Base-by-base conservation (phyloP, 257 asterid genomes). In the Haberlea rhodopensis region DNA sequence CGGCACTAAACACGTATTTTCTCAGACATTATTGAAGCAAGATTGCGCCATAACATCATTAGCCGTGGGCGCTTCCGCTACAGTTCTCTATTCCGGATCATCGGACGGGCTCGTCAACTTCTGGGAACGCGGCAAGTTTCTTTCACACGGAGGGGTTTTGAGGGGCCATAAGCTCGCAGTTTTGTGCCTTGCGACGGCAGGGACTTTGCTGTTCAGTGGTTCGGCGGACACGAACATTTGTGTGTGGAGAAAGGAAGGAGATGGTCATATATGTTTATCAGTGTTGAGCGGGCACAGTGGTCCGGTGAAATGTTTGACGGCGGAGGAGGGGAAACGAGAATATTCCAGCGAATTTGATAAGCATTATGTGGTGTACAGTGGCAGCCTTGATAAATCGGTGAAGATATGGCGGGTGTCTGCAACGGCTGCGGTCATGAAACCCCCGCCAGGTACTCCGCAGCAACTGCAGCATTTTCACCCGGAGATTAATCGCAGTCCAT, bases 281-380 rank as follows among this genome's bases (percentile, higher is more conserved):
- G 78, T 89, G 15, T 59, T 92, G 79, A 84, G 67, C 10, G 99
- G 99, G 1, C 98, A 91, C 63, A 78, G 75, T 0, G 98, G 95
- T 11, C 98, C 98, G 2, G 98, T 91, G 45, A 91, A 91, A 75
- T 91, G 98, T 62, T 59, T 91, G 80, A 96, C 96, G 1, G 97
- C 82, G 34, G 96, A 85, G 62, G 89, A 87, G 62, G 89, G 83
- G 0, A 69, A 37, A 15, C 70, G 56, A 4, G 27, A 73, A 3
- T 15, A 29, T 19, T 20, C 27, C 28, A 16, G 20, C 2, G 71
- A 48, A 6, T 54, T 60, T 0, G 85, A 75, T 1, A 54, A n/a
- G 65, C 80, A 74, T 6, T 85, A 80, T 52, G 74, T 86, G 29
- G 76, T 88, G 71, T 85, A 85, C 1, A 85, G 90, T 2, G 90